Percentiles rank a stretch among this genome's conserved stretches.
Evolutionary conservation across 1,284 basidiomycete species (phyloP).

Genomic region (Limonomyces culmigenus): DNA sequence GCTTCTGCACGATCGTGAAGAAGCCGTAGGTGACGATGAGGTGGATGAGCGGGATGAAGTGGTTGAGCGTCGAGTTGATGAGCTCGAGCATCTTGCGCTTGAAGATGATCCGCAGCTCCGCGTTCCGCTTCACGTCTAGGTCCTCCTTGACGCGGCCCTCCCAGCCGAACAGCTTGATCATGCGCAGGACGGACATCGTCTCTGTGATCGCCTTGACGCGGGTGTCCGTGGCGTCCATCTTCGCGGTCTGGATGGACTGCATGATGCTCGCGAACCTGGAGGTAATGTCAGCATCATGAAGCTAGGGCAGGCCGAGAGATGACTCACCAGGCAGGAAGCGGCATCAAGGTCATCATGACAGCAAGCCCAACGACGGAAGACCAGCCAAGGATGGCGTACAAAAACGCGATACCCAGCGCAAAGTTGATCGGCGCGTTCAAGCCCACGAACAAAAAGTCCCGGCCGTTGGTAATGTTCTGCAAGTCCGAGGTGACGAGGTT

Average conservation of each 20-base stretch:
- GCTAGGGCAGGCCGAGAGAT: too few relatives aligned
- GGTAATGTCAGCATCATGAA: too few relatives aligned
- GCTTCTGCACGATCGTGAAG: conserved; percentile 12
- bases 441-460: conserved; percentile 14
- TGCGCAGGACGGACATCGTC: conserved; percentile 24
- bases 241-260: conserved; percentile 14
- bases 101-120: conserved; percentile 32
- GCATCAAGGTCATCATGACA: conserved; percentile 31
- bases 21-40: conserved; percentile 34
- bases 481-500: conserved; percentile 22
- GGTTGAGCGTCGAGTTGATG: conserved; percentile 21
- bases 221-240: conserved; percentile 24
- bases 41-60: conserved; percentile 32
- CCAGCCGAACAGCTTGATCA: conserved; percentile 48
- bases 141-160: conserved; percentile 26
- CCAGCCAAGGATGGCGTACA: background rate
- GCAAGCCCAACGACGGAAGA: conserved; percentile 31
- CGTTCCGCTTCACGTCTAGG: conserved; percentile 31
- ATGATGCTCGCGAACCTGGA: conserved; percentile 15
- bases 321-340: conserved; percentile 30
- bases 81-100: conserved; percentile 23
- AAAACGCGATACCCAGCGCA: background rate
- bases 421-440: background rate
- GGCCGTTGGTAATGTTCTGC: conserved; percentile 16
- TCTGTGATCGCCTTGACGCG: conserved; percentile 33